Conservation (phyloP, 2,329 filamentous ascomycete species). For the Penicillium sp. region DNA sequence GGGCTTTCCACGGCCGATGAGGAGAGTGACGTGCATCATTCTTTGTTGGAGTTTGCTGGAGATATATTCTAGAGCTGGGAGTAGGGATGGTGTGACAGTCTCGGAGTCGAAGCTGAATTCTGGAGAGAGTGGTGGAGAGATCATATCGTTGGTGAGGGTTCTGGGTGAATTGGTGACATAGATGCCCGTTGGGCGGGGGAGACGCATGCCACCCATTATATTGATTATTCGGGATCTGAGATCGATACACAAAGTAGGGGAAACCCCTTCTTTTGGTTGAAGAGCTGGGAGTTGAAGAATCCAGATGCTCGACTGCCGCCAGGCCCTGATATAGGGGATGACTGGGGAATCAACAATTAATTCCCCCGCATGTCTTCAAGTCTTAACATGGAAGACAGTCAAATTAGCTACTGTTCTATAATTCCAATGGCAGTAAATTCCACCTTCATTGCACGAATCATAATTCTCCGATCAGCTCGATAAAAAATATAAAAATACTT, state of each 20-base stretch:
- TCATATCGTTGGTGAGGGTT: constrained; percentile 41
- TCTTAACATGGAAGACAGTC: constrained; percentile 11
- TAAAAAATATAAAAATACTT: constrained; percentile 18
- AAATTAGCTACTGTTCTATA: constrained; percentile 14
- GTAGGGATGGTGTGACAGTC: constrained; percentile 33
- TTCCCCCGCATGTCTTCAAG: constrained; percentile 16
- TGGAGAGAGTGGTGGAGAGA: constrained; percentile 41
- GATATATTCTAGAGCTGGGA: constrained; percentile 43
- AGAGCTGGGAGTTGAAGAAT: background rate
- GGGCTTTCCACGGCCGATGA: constrained; percentile 42
- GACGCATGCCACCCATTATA: constrained; percentile 36
- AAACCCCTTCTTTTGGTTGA: background rate
- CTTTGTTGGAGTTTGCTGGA: constrained; percentile 41
- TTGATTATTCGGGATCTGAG: background rate
- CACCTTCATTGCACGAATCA: constrained; percentile 11
- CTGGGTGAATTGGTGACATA: constrained; percentile 36
- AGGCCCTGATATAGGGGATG: constrained; percentile 18
- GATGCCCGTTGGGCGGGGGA: constrained; percentile 36
- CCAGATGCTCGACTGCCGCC: background rate
- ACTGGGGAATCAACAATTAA: background rate
- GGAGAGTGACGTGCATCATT: constrained; percentile 40
- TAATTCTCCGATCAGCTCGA: constrained; percentile 2
- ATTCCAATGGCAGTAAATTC: constrained; percentile 24
- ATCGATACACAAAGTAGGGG: background rate
- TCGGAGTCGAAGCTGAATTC: constrained; percentile 40